Percentiles rank a stretch among this genome's conserved stretches.
phyloP scores from a whole-genome alignment of 2,329 filamentous ascomycete species.

The Metarhizium humberi region DNA sequence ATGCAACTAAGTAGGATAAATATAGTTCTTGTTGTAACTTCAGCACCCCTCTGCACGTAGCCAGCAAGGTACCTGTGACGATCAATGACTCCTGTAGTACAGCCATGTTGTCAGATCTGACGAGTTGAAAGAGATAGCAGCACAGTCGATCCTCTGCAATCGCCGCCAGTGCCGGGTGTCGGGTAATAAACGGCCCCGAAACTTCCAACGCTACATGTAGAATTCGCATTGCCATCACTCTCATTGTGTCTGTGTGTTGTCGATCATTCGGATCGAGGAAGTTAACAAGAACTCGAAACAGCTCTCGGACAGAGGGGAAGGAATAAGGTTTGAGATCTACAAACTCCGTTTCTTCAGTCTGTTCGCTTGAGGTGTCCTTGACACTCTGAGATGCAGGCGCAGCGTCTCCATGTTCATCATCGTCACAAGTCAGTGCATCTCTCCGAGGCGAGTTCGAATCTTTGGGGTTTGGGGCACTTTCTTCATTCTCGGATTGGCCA shows the following conservation, averaged over 20 bases:
- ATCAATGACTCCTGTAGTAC: constrained; percentile 88
- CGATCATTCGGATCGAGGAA: constrained; percentile 88
- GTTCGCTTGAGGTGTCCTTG: constrained; percentile 16
- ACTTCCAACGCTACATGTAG: constrained; percentile 97
- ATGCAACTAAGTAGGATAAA: constrained; percentile 86
- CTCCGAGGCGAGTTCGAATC: constrained; percentile 1
- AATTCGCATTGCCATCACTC: constrained; percentile 93
- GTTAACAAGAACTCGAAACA: constrained; percentile 89
- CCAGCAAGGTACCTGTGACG: constrained; percentile 81
- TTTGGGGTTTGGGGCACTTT: constrained; percentile 4
- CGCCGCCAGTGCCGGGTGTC: constrained; percentile 77
- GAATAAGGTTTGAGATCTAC: constrained; percentile 77
- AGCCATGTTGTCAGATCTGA: constrained; percentile 91
- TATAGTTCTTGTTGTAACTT: constrained; percentile 97
- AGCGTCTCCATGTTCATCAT: constrained; percentile 2
- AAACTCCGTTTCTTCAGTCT: constrained; percentile 33
- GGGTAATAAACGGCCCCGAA: constrained; percentile 86
- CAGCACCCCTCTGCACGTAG: constrained; percentile 81
- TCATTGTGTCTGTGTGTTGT: constrained; percentile 88
- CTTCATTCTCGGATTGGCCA: constrained; percentile 4
- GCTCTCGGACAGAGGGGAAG: constrained; percentile 83
- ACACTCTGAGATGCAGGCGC: not conserved
- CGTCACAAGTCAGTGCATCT: not conserved
- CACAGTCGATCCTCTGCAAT: constrained; percentile 91
- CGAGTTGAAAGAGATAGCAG: constrained; percentile 89